Evolutionary conservation across 805 yeast species (phyloP).

Genomic region (Suhomyces faveliae): DNA sequence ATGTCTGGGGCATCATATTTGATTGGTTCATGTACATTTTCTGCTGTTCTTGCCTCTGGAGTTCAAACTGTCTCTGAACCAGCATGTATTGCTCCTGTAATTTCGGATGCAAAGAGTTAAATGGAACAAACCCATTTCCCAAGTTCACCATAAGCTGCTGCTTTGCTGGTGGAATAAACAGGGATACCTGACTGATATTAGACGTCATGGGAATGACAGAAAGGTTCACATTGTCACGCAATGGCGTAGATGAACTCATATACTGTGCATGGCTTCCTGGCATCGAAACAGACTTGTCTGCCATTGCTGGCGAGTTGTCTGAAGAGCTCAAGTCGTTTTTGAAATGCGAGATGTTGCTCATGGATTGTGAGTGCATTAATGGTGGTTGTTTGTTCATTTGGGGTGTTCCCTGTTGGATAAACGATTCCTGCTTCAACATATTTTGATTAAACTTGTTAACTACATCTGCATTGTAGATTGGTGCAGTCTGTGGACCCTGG

Average conservation of each 20-base stretch:
- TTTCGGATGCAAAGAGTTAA: slow-evolving; percentile 16
- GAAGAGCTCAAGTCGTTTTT: neutral
- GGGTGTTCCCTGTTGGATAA: neutral
- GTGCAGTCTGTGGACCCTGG: slow-evolving; percentile 35
- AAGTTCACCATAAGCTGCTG: slow-evolving; percentile 21
- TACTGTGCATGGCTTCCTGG: neutral
- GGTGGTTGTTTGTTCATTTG: slow-evolving; percentile 7
- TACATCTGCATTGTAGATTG: slow-evolving; percentile 31
- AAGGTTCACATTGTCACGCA: neutral
- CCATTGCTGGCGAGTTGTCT: neutral
- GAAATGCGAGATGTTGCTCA: slow-evolving; percentile 15
- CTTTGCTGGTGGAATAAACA: slow-evolving; percentile 4
- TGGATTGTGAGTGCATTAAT: slow-evolving; percentile 15
- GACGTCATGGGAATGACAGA: neutral
- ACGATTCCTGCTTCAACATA: slow-evolving; percentile 10
- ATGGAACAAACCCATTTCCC: slow-evolving; percentile 21
- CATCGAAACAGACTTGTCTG: neutral
- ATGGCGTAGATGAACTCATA: slow-evolving; percentile 2
- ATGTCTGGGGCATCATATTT: slow-evolving; percentile 3
- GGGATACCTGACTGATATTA: neutral
- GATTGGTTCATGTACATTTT: slow-evolving; percentile 4
- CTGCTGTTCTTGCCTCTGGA: slow-evolving; percentile 14
- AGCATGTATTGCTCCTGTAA: slow-evolving; percentile 18
- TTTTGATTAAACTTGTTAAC: slow-evolving; percentile 19
- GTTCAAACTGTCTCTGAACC: slow-evolving; percentile 18